These are phyloP conservation scores for Pseudonectria foliicola DNA, from an alignment of 2,329 filamentous ascomycete genomes.

Conservation along the genomic window DNA sequence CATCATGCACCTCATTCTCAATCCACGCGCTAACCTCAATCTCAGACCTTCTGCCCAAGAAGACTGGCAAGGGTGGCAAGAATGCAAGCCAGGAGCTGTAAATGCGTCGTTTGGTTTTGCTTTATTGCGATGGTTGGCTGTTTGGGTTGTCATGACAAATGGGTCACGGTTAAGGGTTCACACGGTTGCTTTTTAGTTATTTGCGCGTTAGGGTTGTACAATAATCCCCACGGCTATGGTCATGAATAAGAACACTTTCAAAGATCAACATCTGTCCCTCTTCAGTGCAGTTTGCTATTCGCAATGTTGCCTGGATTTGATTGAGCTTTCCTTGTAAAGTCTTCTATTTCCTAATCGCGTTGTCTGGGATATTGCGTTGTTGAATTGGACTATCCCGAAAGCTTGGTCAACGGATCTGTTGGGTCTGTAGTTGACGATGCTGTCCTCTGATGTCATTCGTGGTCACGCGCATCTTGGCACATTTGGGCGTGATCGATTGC, in stretches of 20 bases:
- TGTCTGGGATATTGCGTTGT: too few relatives aligned
- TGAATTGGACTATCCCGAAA: too few relatives aligned
- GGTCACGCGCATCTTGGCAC: not conserved
- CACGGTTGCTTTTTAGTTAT: slow-evolving; percentile 45
- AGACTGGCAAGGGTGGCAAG: slow-evolving; percentile 94
- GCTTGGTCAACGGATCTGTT: too few relatives aligned
- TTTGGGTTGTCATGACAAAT: slow-evolving; percentile 76
- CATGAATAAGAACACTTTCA: slow-evolving; percentile 53
- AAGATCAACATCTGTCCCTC: slow-evolving; percentile 25
- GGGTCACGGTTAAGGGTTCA: slow-evolving; percentile 74
- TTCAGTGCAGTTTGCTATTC: not conserved
- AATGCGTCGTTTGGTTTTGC: slow-evolving; percentile 41
- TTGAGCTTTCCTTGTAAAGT: too few relatives aligned
- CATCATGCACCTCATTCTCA: not conserved
- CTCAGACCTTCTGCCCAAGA: slow-evolving; percentile 95
- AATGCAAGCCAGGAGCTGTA: slow-evolving; percentile 91
- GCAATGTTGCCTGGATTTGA: not conserved
- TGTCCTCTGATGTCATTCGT: too few relatives aligned
- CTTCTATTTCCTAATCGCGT: too few relatives aligned
- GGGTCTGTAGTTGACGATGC: too few relatives aligned
- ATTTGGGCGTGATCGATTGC: not conserved
- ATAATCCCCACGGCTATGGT: slow-evolving; percentile 64
- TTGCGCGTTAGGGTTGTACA: slow-evolving; percentile 60
- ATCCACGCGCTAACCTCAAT: slow-evolving; percentile 29
- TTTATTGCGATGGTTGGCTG: slow-evolving; percentile 52